Evolutionary conservation across 1,139 yeast genomes (phyloP), one percentile per base, ranked within the genome.

Genomic region (Protomyces macrosporus): DNA sequence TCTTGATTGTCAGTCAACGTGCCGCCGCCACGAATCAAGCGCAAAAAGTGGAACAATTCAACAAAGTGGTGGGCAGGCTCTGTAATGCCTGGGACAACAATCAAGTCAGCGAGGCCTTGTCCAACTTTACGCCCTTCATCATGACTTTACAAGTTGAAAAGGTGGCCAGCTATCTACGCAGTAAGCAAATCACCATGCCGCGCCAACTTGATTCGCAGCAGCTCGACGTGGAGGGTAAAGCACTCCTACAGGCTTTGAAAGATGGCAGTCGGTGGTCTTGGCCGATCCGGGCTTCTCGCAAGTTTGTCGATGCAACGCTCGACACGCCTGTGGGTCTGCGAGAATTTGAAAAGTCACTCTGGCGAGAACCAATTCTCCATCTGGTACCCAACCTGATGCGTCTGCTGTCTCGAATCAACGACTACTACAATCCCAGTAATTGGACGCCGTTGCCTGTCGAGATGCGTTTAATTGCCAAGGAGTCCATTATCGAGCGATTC

Each of bases 71-170:
- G 2, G 98, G 91, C 72, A 96, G 97, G 0, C 97, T 93, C 70
- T 77, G 95, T 58, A 77, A 82, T 42, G 95, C 97, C 0, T 95
- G 99, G 99, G 86, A 93, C 1, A 90, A 91, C 60, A 93, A 93
- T 14, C 86, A 84, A 16, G 91, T 98, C 0, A 90, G 90, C 69
- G 89, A 89, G 71, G 98, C 97, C 0, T 77, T 93, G 48, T 79
- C 86, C 74, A 96, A 93, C 71, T 79, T 95, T 60, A 96, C 90
- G 68, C 91, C 98, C 97, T 95, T 95, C 71, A 91, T 93, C 97
- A 98, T 91, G 75, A 82, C 98, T 70, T 82, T 95, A 65, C 98
- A 98, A 3, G 89, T 95, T 62, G 98, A 90, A 3, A 85, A 85
- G 73, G 93, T 95, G 71, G 96, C 97, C 0, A 87, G 88, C 65